These are phyloP conservation scores for Ascochyta rabiei DNA, from an alignment of 2,329 filamentous ascomycete species.

Conservation along the genomic window DNA sequence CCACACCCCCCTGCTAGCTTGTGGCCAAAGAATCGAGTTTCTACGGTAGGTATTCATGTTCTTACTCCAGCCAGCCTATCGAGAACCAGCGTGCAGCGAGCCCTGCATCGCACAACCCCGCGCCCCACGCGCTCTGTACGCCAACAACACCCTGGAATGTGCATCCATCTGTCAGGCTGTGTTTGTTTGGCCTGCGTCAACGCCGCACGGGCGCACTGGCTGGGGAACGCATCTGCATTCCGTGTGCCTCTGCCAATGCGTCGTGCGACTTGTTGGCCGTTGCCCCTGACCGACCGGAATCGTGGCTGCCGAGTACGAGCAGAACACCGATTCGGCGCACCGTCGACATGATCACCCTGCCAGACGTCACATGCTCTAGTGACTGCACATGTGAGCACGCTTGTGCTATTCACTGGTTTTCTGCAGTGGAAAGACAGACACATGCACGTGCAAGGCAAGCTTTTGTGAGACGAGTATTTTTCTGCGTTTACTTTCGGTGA, in stretches of 20 bases:
- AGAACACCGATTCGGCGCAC: constrained; percentile 2
- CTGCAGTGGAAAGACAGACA: no score
- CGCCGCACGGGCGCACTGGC: not conserved
- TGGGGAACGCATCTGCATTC: constrained; percentile 5
- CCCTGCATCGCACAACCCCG: constrained; percentile 11
- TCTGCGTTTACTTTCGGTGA: no score
- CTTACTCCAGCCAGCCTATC: not conserved
- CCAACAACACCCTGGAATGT: constrained; percentile 11
- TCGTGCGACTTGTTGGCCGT: not conserved
- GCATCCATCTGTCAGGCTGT: constrained; percentile 5
- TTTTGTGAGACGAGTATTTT: no score
- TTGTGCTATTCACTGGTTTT: no score
- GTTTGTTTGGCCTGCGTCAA: constrained; percentile 9
- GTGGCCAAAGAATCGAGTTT: no score
- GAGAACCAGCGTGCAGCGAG: not conserved
- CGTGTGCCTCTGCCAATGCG: not conserved
- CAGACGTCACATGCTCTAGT: constrained; percentile 4
- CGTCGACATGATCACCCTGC: constrained; percentile 1
- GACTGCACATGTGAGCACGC: no score
- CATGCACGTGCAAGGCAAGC: no score
- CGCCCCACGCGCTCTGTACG: constrained; percentile 11
- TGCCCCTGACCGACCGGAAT: constrained; percentile 12
- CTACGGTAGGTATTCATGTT: constrained; percentile 16
- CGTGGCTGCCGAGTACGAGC: constrained; percentile 13
- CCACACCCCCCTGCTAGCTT: no score